phyloP scores from a whole-genome alignment of 257 asterid species.

The Capsicum chinense region DNA sequence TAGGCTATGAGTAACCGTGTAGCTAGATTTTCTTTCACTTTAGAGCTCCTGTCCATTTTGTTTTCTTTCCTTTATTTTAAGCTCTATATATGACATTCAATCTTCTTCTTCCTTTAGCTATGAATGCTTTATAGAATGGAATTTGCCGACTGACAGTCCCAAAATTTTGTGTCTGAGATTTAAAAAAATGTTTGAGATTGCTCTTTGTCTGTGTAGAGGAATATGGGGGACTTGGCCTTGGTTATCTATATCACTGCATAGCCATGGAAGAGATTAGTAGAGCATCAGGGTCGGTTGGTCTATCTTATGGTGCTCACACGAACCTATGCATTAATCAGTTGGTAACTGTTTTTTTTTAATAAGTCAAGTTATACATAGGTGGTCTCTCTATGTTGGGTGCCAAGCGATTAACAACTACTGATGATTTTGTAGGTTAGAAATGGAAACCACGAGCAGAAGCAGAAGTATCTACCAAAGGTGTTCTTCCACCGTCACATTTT shows the following conservation, averaged over 20 bases:
- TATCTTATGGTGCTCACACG: conserved; percentile 98
- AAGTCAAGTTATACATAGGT: conserved; percentile 33
- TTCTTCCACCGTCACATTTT: conserved; percentile 36
- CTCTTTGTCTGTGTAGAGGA: conserved; percentile 57
- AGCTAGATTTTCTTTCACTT: background rate
- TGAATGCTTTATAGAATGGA: background rate
- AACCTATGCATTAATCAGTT: conserved; percentile 91
- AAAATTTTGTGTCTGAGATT: conserved; percentile 28
- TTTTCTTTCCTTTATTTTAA: background rate
- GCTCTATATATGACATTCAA: background rate
- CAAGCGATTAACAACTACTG: conserved; percentile 29
- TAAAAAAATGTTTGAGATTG: background rate
- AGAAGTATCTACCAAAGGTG: conserved; percentile 94
- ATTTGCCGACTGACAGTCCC: background rate
- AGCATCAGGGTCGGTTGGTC: conserved; percentile 98
- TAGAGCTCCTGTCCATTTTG: background rate
- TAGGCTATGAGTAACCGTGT: background rate
- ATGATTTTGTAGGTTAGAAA: conserved; percentile 79
- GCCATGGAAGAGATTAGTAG: conserved; percentile 99
- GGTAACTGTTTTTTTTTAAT: conserved; percentile 58
- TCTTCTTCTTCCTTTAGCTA: background rate
- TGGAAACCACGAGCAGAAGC: conserved; percentile 86
- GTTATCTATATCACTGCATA: conserved; percentile 95
- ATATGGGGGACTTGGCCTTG: conserved; percentile 99
- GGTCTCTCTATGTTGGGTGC: background rate